Base-by-base conservation (phyloP, 1,139 yeast genomes). In the Pichia cactophila region DNA sequence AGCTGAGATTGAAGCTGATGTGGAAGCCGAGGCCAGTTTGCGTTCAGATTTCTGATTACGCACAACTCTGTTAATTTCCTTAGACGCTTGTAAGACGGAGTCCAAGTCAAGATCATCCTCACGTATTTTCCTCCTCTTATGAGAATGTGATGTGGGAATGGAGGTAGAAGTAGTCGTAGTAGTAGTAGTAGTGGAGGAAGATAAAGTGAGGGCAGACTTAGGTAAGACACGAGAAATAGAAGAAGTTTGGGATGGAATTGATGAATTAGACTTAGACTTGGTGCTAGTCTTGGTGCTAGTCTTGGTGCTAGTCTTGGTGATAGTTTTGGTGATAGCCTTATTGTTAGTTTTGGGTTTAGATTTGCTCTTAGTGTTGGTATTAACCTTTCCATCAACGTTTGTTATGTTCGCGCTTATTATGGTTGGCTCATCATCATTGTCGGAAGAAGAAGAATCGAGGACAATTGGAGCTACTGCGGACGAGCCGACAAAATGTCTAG, bases 401-500 rank as follows among this genome's bases (percentile, higher is more conserved):
- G 23, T 23, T 3, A 4, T 23, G 23, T 23, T 23, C 23, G 23
- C 23, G 23, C 11, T 9, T 28, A 28, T 28, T 5, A 28, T 4
- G 31, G n/a, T 14, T 31, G 35, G 16, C 20, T 43, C 42, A 8
- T 36, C 16, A 5, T 47, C 48, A 20, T n/a, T 16, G n/a, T 45
- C 45, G 11, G 28, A 23, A 14, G 35, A 40, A 4, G 48, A 46
- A 2, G 54, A 51, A 35, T 51, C 54, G 14, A 51, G 31, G 11
- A 51, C 49, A 12, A 51, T 51, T 11, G 54, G 52, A 14, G 43
- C 33, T 20, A 49, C 53, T 26, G 29, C 45, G 5, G 43, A 29
- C 6, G 52, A 42, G 14, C 54, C 54, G n/a, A 36, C 42, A 11
- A 43, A 39, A 6, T 47, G 43, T 28, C 54, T 47, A 3, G 54